phyloP scores from a whole-genome alignment of 306 rosid genomes.

The Comarum palustre region DNA sequence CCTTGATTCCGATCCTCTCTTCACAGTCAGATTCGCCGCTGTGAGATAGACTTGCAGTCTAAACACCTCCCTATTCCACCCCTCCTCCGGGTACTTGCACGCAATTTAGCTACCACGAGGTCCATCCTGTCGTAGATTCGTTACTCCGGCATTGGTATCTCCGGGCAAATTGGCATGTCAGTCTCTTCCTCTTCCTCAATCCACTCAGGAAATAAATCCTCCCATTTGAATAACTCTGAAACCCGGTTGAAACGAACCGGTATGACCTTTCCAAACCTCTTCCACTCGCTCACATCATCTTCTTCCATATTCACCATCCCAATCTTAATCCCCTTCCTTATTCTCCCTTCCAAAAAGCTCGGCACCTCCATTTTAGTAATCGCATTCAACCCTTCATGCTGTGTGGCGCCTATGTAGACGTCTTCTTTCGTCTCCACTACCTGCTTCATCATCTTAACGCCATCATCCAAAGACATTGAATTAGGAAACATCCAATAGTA shows the following conservation, averaged over 20 bases:
- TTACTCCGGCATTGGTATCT: conserved; percentile 74
- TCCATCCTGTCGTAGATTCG: conserved; percentile 41
- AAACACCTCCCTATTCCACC: conserved; percentile 73
- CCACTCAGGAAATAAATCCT: conserved; percentile 88
- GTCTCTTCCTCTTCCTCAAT: conserved; percentile 89
- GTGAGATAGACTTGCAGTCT: conserved; percentile 74
- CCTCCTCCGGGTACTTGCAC: conserved; percentile 57
- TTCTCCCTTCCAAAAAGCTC: conserved; percentile 36
- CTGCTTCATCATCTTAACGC: conserved; percentile 54
- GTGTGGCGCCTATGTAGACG: conserved; percentile 5
- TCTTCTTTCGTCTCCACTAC: conserved; percentile 43
- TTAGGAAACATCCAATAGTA: not conserved
- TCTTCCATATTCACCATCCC: conserved; percentile 80
- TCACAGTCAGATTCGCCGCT: conserved; percentile 60
- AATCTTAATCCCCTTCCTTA: conserved; percentile 56
- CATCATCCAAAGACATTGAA: conserved; percentile 22
- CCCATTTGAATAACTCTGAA: conserved; percentile 72
- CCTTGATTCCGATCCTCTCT: conserved; percentile 57
- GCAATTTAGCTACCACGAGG: conserved; percentile 65
- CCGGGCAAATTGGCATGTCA: conserved; percentile 79
- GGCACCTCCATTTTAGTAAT: conserved; percentile 52
- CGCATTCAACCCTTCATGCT: conserved; percentile 25
- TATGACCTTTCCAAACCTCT: conserved; percentile 24
- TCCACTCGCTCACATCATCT: conserved; percentile 57
- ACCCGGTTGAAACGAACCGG: conserved; percentile 50